Evolutionary conservation across 306 rosid genomes (phyloP).

Genomic region (Cercis canadensis): DNA sequence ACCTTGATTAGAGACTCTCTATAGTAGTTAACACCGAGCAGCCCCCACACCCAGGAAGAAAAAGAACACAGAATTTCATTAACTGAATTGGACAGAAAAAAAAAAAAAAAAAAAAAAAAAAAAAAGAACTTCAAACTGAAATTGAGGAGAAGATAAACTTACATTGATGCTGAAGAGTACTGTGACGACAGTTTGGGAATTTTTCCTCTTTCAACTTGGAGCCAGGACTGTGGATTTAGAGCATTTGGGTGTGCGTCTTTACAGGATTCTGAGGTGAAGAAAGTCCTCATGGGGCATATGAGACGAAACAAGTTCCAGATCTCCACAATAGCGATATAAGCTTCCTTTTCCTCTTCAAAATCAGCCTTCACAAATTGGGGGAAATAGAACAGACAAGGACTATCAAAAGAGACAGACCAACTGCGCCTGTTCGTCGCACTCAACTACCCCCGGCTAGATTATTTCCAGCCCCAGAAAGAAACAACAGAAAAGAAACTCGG

Average conservation of each 20-base stretch:
- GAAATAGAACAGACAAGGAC: conserved; percentile 17
- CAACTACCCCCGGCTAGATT: conserved; percentile 39
- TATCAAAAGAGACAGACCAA: conserved; percentile 26
- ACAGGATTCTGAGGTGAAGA: conserved; percentile 77
- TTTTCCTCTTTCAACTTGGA: conserved; percentile 96
- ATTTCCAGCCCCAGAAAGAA: conserved; percentile 40
- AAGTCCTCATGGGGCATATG: conserved; percentile 85
- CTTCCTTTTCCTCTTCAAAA: conserved; percentile 55
- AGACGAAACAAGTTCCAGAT: conserved; percentile 76
- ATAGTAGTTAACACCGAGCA: conserved; percentile 34
- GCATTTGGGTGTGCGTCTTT: conserved; percentile 78
- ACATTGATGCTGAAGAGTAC: conserved; percentile 79
- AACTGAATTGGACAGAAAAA: conserved; percentile 1
- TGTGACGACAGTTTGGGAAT: conserved; percentile 65
- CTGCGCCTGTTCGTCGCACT: conserved; percentile 43
- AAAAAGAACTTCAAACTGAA: conserved; percentile 6
- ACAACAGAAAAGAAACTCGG: conserved; percentile 21
- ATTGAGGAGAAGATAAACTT: conserved; percentile 41
- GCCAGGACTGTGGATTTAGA: conserved; percentile 90
- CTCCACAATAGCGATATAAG: conserved; percentile 68
- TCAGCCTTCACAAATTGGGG: conserved; percentile 41
- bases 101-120: not conserved
- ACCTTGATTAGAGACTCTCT: conserved; percentile 94
- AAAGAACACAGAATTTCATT: not conserved
- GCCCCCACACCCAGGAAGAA: conserved; percentile 17